A percentile compares a stretch with the other conserved stretches of the same genome.
Conservation (phyloP, 148 eudicot genomes). For the Chenopodium formosanum region DNA sequence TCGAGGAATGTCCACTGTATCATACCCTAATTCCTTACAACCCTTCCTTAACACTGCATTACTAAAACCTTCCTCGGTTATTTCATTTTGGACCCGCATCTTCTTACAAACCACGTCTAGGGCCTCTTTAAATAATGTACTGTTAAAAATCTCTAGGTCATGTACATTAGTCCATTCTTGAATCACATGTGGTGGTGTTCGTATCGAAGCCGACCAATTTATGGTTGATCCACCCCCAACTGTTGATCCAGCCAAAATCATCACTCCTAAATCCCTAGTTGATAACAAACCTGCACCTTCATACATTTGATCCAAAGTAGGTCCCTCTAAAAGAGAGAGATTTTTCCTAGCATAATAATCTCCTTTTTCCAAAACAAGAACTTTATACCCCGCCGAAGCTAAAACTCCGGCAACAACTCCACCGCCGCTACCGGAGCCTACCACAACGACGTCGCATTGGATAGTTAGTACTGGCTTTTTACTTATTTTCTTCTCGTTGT, state of each 20-base stretch:
- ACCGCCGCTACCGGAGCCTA: constrained; percentile 80
- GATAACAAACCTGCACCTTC: constrained; percentile 53
- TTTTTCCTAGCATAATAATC: constrained; percentile 48
- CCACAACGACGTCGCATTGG: constrained; percentile 66
- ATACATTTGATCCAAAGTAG: constrained; percentile 59
- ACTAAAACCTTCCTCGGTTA: constrained; percentile 56
- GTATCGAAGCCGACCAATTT: constrained; percentile 76
- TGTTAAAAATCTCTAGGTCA: constrained; percentile 49
- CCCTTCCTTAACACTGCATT: constrained; percentile 62
- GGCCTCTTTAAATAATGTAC: constrained; percentile 45
- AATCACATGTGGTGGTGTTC: constrained; percentile 53
- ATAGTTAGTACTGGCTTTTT: constrained; percentile 26
- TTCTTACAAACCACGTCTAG: constrained; percentile 55
- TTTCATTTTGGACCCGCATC: constrained; percentile 72
- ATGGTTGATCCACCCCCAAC: constrained; percentile 78
- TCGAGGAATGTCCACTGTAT: constrained; percentile 43
- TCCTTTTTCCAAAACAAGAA: constrained; percentile 74
- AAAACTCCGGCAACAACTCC: constrained; percentile 69
- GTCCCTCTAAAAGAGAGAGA: constrained; percentile 69
- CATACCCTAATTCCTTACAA: constrained; percentile 64
- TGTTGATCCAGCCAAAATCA: constrained; percentile 64
- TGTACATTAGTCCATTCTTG: constrained; percentile 51
- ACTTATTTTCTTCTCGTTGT: constrained; percentile 7
- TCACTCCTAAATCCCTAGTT: constrained; percentile 41
- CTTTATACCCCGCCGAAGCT: constrained; percentile 72